Evolutionary conservation across 352 stramenopile species (phyloP).

Genomic region (Phytophthora fragariaefolia): DNA sequence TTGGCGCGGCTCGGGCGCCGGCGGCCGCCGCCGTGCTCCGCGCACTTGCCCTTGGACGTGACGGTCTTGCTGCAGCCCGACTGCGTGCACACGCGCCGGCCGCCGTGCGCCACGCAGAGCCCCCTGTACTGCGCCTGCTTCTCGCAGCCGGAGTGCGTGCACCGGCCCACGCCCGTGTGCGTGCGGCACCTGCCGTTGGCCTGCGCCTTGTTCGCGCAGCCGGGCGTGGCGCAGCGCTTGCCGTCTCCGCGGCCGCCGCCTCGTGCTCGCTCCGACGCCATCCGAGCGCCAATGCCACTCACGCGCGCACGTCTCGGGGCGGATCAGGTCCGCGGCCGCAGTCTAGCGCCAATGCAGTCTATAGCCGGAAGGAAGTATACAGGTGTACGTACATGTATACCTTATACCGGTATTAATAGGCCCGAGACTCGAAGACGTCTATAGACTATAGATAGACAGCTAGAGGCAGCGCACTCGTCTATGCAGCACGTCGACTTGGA

Average conservation of each 20-base stretch:
- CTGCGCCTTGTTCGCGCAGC: slow-evolving; percentile 28
- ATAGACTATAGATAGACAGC: too few species aligned
- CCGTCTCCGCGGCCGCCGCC: slow-evolving; percentile 9
- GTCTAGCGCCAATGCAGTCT: too few species aligned
- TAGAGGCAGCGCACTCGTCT: too few species aligned
- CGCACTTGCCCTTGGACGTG: slow-evolving; percentile 27
- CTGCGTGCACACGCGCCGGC: slow-evolving; percentile 13
- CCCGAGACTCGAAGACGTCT: too few species aligned
- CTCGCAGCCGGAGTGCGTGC: slow-evolving; percentile 17
- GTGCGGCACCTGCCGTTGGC: slow-evolving; percentile 16
- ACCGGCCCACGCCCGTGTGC: slow-evolving; percentile 24
- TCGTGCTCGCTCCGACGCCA: not conserved
- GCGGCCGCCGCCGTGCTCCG: slow-evolving; percentile 26
- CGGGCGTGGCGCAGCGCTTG: slow-evolving; percentile 14
- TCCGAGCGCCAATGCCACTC: not conserved
- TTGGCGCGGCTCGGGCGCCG: not conserved
- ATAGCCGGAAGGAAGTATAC: too few species aligned
- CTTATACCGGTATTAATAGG: too few species aligned
- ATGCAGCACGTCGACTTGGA: not conserved
- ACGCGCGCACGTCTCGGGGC: not conserved
- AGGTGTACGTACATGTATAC: too few species aligned
- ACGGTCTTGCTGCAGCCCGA: slow-evolving; percentile 30
- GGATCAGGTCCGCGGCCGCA: too few species aligned
- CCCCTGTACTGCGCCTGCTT: slow-evolving; percentile 31
- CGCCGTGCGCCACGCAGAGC: slow-evolving; percentile 25